Base-by-base conservation (phyloP, 441 rosid species). In the Brassica hybrid region DNA sequence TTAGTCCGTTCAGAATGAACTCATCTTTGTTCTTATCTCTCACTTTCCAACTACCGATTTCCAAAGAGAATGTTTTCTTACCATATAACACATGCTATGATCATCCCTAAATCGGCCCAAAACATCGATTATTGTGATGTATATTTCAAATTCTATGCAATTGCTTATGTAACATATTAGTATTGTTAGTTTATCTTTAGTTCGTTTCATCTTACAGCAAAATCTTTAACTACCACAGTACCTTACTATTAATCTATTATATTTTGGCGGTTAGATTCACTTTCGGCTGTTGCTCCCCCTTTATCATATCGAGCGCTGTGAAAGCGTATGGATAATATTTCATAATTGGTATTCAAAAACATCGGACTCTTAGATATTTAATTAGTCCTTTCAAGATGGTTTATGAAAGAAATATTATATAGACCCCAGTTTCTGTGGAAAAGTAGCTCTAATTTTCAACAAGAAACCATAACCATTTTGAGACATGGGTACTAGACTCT, bases 391-490 rank as follows among this genome's bases (percentile, higher is more conserved):
- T 45, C 54, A 45, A 45, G 54, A 45, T 45, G 16, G 7, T 45
- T 45, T 45, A 45, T 13, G 16, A 45, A 43, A 45, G 16, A 45
- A 45, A 45, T 45, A 45, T 45, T 45, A 45, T 4, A 45, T 13
- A 13, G 54, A 45, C 54, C 54, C 54, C 14, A 45, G 54, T 13
- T 45, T 45, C 54, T 45, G 16, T 74, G 57, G 50, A 25, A 74
- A 67, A 23, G 11, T 13, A 50, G 61, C 34, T 67, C 32, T 21
- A 71, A 41, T 11, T 16, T 38, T 27, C 48, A 23, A 65, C 65
- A 65, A 66, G 45, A 66, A 56, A 65, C 27, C 58, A 65, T 6
- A 56, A 65, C n/a, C 41, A 56, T 5, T 60, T 7, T 30, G 45
- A 32, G 66, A 30, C 19, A 62, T 62, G 43, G 43, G 41, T 27